Base-by-base conservation (phyloP, 345 rosid genomes). In the Geranium rotundifolium region DNA sequence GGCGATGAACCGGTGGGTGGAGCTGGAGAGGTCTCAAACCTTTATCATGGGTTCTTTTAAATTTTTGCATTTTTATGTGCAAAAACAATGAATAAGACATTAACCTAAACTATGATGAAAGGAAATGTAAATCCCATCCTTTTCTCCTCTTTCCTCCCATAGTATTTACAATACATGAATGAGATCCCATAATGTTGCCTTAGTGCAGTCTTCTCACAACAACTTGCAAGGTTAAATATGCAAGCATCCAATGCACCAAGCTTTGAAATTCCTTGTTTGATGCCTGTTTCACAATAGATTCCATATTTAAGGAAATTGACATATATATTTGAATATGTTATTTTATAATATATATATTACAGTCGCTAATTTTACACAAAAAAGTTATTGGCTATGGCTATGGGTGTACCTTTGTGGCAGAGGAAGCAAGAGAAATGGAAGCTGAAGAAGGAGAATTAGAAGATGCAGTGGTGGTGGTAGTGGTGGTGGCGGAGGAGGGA, bases 211-310 rank as follows among this genome's bases (percentile, higher is more conserved):
- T 80, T 83, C 89, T 79, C 81, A 70, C 71, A 65, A 86, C 67
- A 79, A 82, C 82, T 66, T 78, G 89, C 73, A 73, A 68, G 64
- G 80, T 76, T 7, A 83, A 82, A 82, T 63, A 80, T 67, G 83
- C 75, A 72, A 79, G 77, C 83, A 79, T 77, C 85, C 79, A 79
- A 82, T 74, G 67, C 73, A 82, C 69, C 79, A 82, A 67, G 82
- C 84, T 65, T 76, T 80, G 82, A 64, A 80, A 65, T 74, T 69
- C 90, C 80, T 52, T 75, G 65, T 75, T 81, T 67, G 81, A 68
- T 13, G 67, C 96, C 99, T 93, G 95, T 75, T 84, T 58, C 67
- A 71, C 37, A 71, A 27, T 64, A 60, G 37, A 31, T 31, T 31
- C 37, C 37, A 72, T 75, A 75, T 74, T 64, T 70, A 60, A 63